Conservation (phyloP, 768 basidiomycete genomes). For the Naematelia aurantialba region DNA sequence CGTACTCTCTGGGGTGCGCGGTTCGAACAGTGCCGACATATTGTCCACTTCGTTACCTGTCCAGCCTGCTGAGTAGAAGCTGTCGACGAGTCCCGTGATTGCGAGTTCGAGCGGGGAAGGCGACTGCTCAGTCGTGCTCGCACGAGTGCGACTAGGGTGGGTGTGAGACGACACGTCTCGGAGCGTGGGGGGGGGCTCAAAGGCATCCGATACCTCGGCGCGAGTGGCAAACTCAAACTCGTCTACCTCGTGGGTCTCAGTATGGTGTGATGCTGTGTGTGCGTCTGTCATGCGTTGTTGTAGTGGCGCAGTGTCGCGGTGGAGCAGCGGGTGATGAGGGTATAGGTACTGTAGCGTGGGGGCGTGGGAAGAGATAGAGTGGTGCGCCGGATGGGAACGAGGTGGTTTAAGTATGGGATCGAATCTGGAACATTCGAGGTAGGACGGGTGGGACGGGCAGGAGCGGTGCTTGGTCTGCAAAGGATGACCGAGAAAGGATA, state of each 20-base stretch:
- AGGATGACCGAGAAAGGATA: neutral
- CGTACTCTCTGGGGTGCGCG: no score
- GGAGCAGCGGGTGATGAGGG: no score
- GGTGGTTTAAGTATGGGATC: neutral
- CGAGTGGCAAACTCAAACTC: neutral
- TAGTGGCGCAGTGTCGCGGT: no score
- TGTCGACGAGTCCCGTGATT: neutral
- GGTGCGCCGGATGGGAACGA: neutral
- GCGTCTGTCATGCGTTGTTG: neutral
- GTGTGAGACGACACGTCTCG: neutral
- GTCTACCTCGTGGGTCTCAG: neutral
- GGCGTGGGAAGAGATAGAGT: neutral
- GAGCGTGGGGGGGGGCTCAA: neutral
- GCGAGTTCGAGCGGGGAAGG: neutral
- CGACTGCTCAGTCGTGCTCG: neutral
- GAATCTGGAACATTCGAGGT: neutral
- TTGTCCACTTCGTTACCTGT: no score
- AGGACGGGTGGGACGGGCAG: neutral
- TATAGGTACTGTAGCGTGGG: neutral
- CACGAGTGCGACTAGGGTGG: no score
- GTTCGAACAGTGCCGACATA: no score
- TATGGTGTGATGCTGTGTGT: neutral
- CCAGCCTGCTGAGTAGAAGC: no score
- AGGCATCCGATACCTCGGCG: neutral
- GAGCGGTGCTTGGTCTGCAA: neutral